phyloP scores from a whole-genome alignment of 495 filamentous ascomycete species.

The Xeromyces bisporus region DNA sequence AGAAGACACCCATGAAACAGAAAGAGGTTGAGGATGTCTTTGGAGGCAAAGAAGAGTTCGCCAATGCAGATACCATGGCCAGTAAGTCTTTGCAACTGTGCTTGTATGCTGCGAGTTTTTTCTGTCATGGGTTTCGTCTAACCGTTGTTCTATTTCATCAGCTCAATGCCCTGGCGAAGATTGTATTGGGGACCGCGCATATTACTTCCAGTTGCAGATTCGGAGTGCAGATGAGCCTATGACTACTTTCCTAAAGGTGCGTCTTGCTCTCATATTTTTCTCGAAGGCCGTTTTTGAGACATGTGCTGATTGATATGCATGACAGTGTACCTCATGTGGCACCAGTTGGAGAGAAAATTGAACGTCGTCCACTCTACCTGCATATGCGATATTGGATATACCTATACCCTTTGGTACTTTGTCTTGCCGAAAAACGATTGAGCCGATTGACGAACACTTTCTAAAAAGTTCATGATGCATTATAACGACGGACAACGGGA shows the following conservation, averaged over 20 bases:
- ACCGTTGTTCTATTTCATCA: constrained; percentile 12
- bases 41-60: constrained; percentile 72
- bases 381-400: too few relatives aligned
- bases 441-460: too few relatives aligned
- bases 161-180: constrained; percentile 61
- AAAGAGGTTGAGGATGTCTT: constrained; percentile 86
- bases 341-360: constrained; percentile 31
- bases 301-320: constrained; percentile 16
- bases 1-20: constrained; percentile 51
- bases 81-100: constrained; percentile 25
- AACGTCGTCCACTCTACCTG: constrained; percentile 1
- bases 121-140: too few relatives aligned
- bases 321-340: constrained; percentile 27
- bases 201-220: constrained; percentile 94
- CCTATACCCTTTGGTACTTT: too few relatives aligned
- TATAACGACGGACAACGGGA: too few relatives aligned
- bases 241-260: constrained; percentile 86
- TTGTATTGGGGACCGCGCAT: constrained; percentile 66
- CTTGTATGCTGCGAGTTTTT: neutral
- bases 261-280: constrained; percentile 12
- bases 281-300: constrained; percentile 6
- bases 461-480: too few relatives aligned
- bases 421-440: too few relatives aligned
- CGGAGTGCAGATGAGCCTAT: constrained; percentile 96
- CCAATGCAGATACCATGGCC: constrained; percentile 67